Evolutionary conservation across 129 eudicot genomes (phyloP), one percentile per base, ranked within the genome.

Genomic region (Mikania micrantha): DNA sequence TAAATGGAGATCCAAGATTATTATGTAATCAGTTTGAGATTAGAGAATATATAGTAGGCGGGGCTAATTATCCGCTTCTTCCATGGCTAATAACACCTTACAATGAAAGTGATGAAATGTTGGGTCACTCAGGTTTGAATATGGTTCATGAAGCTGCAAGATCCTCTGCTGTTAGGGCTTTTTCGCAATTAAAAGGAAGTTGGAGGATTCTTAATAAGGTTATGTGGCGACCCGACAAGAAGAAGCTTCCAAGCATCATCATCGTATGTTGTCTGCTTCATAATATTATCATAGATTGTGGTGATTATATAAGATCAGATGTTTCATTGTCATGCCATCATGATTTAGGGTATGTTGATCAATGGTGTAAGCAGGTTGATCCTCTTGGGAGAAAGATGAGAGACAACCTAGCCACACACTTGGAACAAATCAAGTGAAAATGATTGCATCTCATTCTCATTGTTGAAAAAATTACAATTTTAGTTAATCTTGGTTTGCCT

Each of bases 121-220:
- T 78, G 4, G 78, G n/a, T n/a, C n/a, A n/a, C n/a, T n/a, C n/a
- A n/a, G n/a, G 73, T 57, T 85, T 94, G 41, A 89, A 82, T 59
- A 48, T 16, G 12, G 50, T 52, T 21, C 99, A 86, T 60, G 97
- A 89, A 72, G 83, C 78, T 71, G 93, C 94, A 7, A 73, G 86
- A 66, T 81, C 76, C 19, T 80, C 82, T 38, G 97, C 90, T 2
- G 84, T 74, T 25, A 77, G 68, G 78, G 95, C 97, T 16, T 94
- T 94, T 57, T 81, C 85, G 7, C 88, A 69, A 47, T 45, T 94
- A 42, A 94, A 94, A 81, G 99, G 99, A 5, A 84, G 93, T 61
- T 94, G 99, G 99, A 89, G 93, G 82, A 94, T 94, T 49, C 95
- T 94, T 29, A 94, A 84, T 74, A 89, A 89, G 86, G 97, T 94